phyloP scores from a whole-genome alignment of 768 basidiomycete genomes.

The Ramaria rubella region DNA sequence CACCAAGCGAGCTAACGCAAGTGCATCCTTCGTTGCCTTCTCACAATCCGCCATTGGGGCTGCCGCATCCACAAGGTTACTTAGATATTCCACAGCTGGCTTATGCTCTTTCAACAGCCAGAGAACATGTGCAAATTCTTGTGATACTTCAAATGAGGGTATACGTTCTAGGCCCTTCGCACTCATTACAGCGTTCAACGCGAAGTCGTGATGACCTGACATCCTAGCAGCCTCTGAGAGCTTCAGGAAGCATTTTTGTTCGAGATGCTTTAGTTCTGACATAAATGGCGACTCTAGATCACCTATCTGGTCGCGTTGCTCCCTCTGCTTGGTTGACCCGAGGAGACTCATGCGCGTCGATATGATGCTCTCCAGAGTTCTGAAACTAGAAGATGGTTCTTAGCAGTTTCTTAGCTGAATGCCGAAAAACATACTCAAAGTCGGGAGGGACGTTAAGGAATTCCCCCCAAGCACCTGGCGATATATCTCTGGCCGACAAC shows the following conservation, averaged over 20 bases:
- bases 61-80: constrained; percentile 23
- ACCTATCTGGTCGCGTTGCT: constrained; percentile 75
- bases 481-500: constrained; percentile 28
- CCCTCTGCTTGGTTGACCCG: constrained; percentile 59
- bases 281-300: constrained; percentile 50
- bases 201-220: constrained; percentile 66
- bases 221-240: constrained; percentile 68
- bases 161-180: constrained; percentile 54
- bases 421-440: constrained; percentile 54
- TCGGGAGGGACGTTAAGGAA: constrained; percentile 44
- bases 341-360: constrained; percentile 80
- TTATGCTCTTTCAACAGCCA: constrained; percentile 86
- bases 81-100: constrained; percentile 69
- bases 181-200: constrained; percentile 76
- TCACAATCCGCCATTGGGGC: background rate
- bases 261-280: constrained; percentile 45
- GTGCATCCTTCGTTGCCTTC: constrained; percentile 8
- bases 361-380: constrained; percentile 66
- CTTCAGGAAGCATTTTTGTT: constrained; percentile 63
- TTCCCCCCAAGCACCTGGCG: constrained; percentile 32
- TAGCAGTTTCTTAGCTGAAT: constrained; percentile 2
- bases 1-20: constrained; percentile 56
- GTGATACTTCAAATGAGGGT: constrained; percentile 48
- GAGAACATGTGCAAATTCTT: constrained; percentile 85
- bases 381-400: constrained; percentile 45